phyloP scores from a whole-genome alignment of 1,284 basidiomycete genomes.

The Cryptococcus amylolentus region DNA sequence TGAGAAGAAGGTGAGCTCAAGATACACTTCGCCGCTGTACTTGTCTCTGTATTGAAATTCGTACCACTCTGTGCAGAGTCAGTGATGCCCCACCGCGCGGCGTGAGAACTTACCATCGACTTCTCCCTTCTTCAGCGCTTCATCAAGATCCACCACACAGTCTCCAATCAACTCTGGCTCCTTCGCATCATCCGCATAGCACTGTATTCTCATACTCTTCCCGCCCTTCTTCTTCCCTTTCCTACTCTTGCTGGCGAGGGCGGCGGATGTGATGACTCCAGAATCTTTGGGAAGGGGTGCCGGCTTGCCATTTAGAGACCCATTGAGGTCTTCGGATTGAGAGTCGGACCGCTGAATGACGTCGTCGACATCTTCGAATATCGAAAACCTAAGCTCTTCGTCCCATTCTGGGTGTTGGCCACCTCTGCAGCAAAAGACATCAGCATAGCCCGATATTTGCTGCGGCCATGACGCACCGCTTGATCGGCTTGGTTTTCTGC shows the following conservation, averaged over 20 bases:
- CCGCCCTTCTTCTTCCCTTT: slow-evolving; percentile 48
- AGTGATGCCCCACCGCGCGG: not conserved
- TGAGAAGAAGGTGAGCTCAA: slow-evolving; percentile 93
- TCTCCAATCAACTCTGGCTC: slow-evolving; percentile 97
- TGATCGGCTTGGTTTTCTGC: slow-evolving; percentile 82
- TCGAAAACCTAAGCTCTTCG: slow-evolving; percentile 90
- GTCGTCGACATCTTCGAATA: slow-evolving; percentile 75
- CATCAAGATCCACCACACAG: slow-evolving; percentile 76
- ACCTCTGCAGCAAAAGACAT: slow-evolving; percentile 55
- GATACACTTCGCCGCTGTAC: slow-evolving; percentile 87
- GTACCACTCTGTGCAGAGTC: slow-evolving; percentile 75
- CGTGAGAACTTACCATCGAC: slow-evolving; percentile 73
- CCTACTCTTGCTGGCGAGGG: slow-evolving; percentile 51
- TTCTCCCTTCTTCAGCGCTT: slow-evolving; percentile 89
- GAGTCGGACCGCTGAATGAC: slow-evolving; percentile 55
- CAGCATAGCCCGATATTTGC: slow-evolving; percentile 1
- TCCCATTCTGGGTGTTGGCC: slow-evolving; percentile 99
- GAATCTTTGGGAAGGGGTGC: slow-evolving; percentile 15
- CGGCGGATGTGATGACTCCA: slow-evolving; percentile 48
- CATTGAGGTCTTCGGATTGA: slow-evolving; percentile 54
- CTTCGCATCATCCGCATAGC: slow-evolving; percentile 90
- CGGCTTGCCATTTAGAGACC: slow-evolving; percentile 56
- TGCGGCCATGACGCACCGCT: slow-evolving; percentile 51
- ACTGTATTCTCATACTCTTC: slow-evolving; percentile 73
- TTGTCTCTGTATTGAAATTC: slow-evolving; percentile 82